Evolutionary conservation across 352 stramenopile species (phyloP).

Genomic region (Globisporangium recalcitrans): DNA sequence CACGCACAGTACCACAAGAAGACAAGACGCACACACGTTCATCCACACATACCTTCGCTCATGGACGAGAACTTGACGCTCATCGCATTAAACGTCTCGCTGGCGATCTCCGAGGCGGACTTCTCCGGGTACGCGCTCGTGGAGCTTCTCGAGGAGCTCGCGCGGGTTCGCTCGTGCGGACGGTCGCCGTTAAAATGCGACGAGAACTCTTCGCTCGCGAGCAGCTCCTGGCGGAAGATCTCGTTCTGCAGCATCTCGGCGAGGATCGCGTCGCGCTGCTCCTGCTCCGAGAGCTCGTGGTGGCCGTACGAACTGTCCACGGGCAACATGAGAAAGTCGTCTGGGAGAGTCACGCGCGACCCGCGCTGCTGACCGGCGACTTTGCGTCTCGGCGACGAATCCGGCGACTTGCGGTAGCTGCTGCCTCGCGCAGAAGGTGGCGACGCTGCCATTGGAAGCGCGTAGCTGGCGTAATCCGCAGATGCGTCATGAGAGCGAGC

Average conservation of each 20-base stretch:
- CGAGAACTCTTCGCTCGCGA: conserved; percentile 69
- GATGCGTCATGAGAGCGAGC: background rate
- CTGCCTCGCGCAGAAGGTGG: conserved; percentile 6
- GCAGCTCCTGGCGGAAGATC: conserved; percentile 72
- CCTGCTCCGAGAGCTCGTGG: conserved; percentile 48
- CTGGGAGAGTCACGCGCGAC: conserved; percentile 38
- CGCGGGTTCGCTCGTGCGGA: conserved; percentile 4
- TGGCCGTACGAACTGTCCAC: conserved; percentile 15
- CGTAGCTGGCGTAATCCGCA: background rate
- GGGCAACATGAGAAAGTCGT: conserved; percentile 73
- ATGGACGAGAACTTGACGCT: conserved; percentile 68
- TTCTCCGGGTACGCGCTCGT: conserved; percentile 42
- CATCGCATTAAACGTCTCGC: conserved; percentile 62
- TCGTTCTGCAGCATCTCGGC: conserved; percentile 82
- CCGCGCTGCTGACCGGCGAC: conserved; percentile 11
- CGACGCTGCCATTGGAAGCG: conserved; percentile 6
- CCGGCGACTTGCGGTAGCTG: conserved; percentile 11
- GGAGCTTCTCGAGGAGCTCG: conserved; percentile 13
- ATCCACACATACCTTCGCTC: conserved; percentile 50
- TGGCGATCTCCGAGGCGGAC: conserved; percentile 62
- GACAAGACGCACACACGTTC: background rate
- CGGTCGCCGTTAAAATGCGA: conserved; percentile 48
- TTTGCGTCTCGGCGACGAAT: conserved; percentile 13
- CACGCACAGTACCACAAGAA: background rate
- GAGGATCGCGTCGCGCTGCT: conserved; percentile 62